Conservation (phyloP, 116 monocot genomes). For the Zostera marina region DNA sequence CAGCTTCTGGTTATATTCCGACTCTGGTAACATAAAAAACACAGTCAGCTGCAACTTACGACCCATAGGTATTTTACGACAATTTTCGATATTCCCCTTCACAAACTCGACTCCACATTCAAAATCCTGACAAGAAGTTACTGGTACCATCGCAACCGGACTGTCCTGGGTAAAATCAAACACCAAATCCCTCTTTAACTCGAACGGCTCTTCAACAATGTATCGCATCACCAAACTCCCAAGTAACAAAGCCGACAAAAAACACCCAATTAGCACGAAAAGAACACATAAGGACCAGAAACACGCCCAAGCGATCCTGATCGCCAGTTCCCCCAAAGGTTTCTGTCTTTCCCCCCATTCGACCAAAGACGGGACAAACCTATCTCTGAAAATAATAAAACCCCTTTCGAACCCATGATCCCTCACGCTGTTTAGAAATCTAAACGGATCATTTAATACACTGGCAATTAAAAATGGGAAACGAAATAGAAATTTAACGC, state of each 20-base stretch:
- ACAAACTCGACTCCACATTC: constrained; percentile 7
- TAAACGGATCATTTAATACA: constrained; percentile 26
- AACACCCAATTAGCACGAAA: constrained; percentile 26
- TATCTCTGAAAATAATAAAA: constrained; percentile 8
- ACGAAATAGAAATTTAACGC: constrained; percentile 21
- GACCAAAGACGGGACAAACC: background rate
- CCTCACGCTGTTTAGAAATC: constrained; percentile 13
- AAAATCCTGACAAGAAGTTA: constrained; percentile 12
- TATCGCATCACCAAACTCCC: constrained; percentile 28
- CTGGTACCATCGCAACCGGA: constrained; percentile 52
- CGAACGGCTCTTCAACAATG: constrained; percentile 49
- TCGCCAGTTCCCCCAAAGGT: constrained; percentile 18
- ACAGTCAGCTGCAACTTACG: constrained; percentile 44
- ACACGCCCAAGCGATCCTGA: constrained; percentile 23
- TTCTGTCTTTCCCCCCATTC: constrained; percentile 10
- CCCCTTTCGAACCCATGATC: constrained; percentile 7
- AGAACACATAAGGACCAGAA: constrained; percentile 52
- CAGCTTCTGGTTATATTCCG: constrained; percentile 73
- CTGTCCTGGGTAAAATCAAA: constrained; percentile 84
- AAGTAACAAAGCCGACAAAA: constrained; percentile 33
- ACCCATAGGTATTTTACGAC: constrained; percentile 14
- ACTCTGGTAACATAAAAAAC: constrained; percentile 68
- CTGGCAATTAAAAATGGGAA: constrained; percentile 12
- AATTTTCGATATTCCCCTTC: background rate
- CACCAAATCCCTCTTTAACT: constrained; percentile 31